Conservation (phyloP, 176 grass and related monocot genomes). For the Saccharum spontaneum region DNA sequence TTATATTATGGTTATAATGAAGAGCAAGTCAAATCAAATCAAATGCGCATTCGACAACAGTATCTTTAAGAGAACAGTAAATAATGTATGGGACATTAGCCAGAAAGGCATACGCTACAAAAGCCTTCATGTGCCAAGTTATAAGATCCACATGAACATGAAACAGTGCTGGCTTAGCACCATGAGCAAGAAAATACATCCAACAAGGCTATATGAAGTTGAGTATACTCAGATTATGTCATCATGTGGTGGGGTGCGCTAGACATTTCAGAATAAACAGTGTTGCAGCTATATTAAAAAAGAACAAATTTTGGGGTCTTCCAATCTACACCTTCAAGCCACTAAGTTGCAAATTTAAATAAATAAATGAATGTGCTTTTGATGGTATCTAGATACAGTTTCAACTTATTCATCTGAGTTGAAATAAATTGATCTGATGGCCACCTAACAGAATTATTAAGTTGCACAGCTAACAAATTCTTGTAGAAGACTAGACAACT, state of each 20-base stretch:
- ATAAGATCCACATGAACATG: neutral
- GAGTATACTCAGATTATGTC: neutral
- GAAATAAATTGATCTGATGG: neutral
- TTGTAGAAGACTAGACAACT: slow-evolving; percentile 25
- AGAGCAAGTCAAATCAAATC: neutral
- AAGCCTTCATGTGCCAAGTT: slow-evolving; percentile 27
- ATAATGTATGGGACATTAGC: neutral
- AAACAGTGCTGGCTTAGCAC: neutral
- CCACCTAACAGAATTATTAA: neutral
- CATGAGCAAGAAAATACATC: neutral
- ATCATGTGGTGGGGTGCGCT: neutral
- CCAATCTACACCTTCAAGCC: neutral
- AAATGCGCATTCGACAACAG: neutral
- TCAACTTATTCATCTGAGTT: neutral
- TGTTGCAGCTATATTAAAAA: neutral
- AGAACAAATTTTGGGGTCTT: neutral
- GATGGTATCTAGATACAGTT: neutral
- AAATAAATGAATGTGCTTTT: neutral
- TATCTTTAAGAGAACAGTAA: neutral
- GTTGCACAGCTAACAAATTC: neutral
- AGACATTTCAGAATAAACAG: neutral
- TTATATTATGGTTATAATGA: neutral
- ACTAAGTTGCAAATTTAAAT: neutral
- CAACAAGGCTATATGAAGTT: neutral
- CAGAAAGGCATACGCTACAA: slow-evolving; percentile 4